Evolutionary conservation across 176 grass and related monocot species (phyloP), one percentile per base, ranked within the genome.

Genomic region (Paspalum notatum): DNA sequence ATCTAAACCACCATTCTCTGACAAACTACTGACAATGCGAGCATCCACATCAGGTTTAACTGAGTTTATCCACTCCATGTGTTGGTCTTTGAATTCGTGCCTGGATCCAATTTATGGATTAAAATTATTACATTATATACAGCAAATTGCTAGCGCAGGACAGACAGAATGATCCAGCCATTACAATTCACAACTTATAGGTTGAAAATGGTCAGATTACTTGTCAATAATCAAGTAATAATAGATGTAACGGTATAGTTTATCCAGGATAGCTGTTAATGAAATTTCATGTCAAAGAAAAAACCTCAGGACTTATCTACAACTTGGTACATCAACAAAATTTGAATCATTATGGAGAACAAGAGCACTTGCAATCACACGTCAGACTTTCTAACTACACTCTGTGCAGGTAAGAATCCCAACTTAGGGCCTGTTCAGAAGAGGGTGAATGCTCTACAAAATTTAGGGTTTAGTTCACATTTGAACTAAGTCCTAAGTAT

Each of bases 31-130:
- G 48, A 80, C 70, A 75, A 99, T 93, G 64, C 69, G 66, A 67
- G 93, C 62, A 93, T 95, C 86, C 78, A 99, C 72, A 62, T 85
- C 32, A 80, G 90, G 65, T 38, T 93, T 93, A 57, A 58, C 83
- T 5, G 87, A 93, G 43, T 87, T 94, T 57, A 99, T 91, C 97
- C 97, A 99, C 68, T 88, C 88, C 62, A 88, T 91, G 87, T 99
- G 93, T 50, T 91, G 86, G 66, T 90, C 84, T 90, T 83, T 99
- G 58, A 96, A 99, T 86, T 99, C 97, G 78, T 67, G 66, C 72
- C 96, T 99, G 85, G n/a, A 77, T 51, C 50, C 54, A 85, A 81
- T 78, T 50, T 39, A 64, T 25, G 74, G 80, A 83, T 44, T 65
- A 55, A 42, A 45, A 58, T 41, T 49, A 80, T 43, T 75, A 88